Base-by-base conservation (phyloP, 352 stramenopile genomes). In the Globisporangium rhizosaccharum region DNA sequence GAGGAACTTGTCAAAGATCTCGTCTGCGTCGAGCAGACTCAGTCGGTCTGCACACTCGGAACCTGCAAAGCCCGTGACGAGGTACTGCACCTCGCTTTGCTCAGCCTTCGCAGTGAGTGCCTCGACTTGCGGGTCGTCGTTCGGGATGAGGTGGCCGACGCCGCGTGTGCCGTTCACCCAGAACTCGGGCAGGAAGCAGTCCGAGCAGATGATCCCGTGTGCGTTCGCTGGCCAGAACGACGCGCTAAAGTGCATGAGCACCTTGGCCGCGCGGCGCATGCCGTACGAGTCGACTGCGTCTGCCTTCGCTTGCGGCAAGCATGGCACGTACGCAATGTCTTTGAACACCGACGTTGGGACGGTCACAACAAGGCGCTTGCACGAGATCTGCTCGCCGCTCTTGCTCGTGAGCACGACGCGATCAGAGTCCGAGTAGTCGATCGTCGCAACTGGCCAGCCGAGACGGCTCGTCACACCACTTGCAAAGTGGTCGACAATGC, bases 111-210 rank as follows among this genome's bases (percentile, higher is more conserved):
- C 54, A 42, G 52, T 56, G 39, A 67, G 66, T 20, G 17, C 49
- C 9, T 52, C 51, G 33, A 58, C 30, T 10, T 52, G 20, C n/a
- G 67, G 67, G 37, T 90, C 75, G 14, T 72, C 83, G 48, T 90
- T 82, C 23, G 69, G 47, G 46, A 85, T 64, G 49, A 91, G 39
- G 39, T 84, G 63, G 9, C 84, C 84, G 28, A 91, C 76, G 25
- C 84, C 84, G 9, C 74, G 58, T 15, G 77, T 85, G 62, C 64
- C 87, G 66, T 93, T 91, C 42, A 91, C 69, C 84, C 84, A 93
- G 46, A 91, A 93, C 67, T 93, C 84, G 12, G 84, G 84, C 62
- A 93, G 36, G 67, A 93, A 93, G 56, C 72, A 85, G 39, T 90
- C 78, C 25, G 81, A 90, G 67, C 84, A 93, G 54, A 93, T 83